Conservation (phyloP, 306 rosid genomes). For the Trifolium pratense region DNA sequence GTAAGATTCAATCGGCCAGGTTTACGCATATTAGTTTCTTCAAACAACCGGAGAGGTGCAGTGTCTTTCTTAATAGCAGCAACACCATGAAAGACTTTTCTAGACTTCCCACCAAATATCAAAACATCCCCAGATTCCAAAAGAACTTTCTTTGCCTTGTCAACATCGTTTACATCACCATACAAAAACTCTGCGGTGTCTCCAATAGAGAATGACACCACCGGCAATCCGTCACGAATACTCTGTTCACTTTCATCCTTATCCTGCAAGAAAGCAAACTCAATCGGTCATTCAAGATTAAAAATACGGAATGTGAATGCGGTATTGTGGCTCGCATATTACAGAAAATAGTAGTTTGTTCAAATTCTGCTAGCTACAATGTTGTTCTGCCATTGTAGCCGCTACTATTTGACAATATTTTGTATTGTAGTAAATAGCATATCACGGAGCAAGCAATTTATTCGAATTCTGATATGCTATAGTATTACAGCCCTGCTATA, state of each 20-base stretch:
- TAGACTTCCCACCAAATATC: slow-evolving; percentile 80
- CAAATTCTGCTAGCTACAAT: not conserved
- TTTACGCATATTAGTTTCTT: slow-evolving; percentile 50
- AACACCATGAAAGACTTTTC: slow-evolving; percentile 77
- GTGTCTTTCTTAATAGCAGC: slow-evolving; percentile 46
- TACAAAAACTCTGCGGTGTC: slow-evolving; percentile 73
- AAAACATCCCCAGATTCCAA: slow-evolving; percentile 83
- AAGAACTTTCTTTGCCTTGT: slow-evolving; percentile 45
- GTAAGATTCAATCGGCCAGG: slow-evolving; percentile 84
- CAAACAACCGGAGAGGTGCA: slow-evolving; percentile 57
- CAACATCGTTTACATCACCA: slow-evolving; percentile 54
- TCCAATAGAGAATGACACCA: slow-evolving; percentile 89
- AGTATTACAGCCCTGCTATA: not conserved
- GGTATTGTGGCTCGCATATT: not conserved
- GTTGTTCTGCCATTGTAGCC: not conserved
- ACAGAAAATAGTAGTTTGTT: not conserved
- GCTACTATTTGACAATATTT: not conserved
- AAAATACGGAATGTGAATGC: no score
- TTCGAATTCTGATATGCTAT: not conserved
- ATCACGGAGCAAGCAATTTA: not conserved
- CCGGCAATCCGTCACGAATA: slow-evolving; percentile 53
- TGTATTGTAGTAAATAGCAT: not conserved
- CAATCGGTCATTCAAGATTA: not conserved
- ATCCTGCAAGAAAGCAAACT: slow-evolving; percentile 55
- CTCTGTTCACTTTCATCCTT: slow-evolving; percentile 71